Base-by-base conservation (phyloP, 78 protist species). In the Ministeria vibrans region DNA sequence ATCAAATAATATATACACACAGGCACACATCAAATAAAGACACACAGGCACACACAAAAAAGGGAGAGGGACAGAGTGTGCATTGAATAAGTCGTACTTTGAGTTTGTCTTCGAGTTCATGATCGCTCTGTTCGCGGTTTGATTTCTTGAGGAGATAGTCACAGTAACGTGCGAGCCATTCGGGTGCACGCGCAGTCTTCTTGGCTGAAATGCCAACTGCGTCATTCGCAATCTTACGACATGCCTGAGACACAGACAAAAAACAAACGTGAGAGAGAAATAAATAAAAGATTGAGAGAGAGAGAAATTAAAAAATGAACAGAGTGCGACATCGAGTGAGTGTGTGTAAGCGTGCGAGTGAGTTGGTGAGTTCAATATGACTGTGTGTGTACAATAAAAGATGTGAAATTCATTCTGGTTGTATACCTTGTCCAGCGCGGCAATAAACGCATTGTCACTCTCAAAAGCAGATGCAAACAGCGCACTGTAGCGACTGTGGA, bases 151-250 rank as follows among this genome's bases (percentile, higher is more conserved):
- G 84, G 30, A 92, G 61, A 28, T 44, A 2, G 83, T 91, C 95
- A 61, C 89, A 80, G 82, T 91, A 91, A 34, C 85, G 81, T 30
- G 93, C 93, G 7, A 92, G 82, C 62, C 85, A 62, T 81, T 92
- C 93, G 18, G 93, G 93, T 34, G 91, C 74, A 71, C 22, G 2
- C 2, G 41, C 22, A 13, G 59, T 18, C 45, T 41, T 72, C 13
- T 82, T 77, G 23, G 88, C 51, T 51, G 71, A 43, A n/a, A 46
- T 71, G 13, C 83, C 88, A 41, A 74, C 71, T 25, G 75, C 82
- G 32, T 84, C 51, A 68, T 87, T 87, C 80, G 85, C 89, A 38
- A 87, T 63, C 63, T 85, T 73, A 34, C 86, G 82, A 68, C 89
- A 84, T 25, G 93, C 92, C n/a, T n/a, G n/a, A n/a, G n/a, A n/a